Base-by-base conservation (phyloP, 2,329 filamentous ascomycete genomes). In the Ploettnerulaceae sp. region DNA sequence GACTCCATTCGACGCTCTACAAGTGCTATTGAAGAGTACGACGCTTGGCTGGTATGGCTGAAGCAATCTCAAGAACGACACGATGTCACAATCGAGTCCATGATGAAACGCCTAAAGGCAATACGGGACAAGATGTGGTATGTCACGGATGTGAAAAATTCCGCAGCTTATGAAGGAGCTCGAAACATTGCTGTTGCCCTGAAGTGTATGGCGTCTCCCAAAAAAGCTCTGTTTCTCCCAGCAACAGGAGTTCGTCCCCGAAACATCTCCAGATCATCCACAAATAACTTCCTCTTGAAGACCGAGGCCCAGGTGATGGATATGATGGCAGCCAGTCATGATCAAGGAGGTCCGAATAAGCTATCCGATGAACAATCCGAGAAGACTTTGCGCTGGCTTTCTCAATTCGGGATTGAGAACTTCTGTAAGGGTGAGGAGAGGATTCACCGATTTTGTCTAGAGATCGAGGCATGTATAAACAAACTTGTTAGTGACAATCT, bases 111-210 rank as follows among this genome's bases (percentile, higher is more conserved):
- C 4, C 74, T 93, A 28, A 79, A 82, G 47, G 82, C 84, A 17
- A 74, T 96, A 29, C 81, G 93, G 32, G 87, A 95, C 64, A 97
- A 97, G 72, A 95, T 97, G 87, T 98, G 93, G 93, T 98, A 95
- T 64, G 86, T 93, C 50, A 91, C 87, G 1, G 89, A 96, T 64
- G 90, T 97, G 21, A 84, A 88, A 52, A 90, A 91, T 59, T 96
- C 93, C 3, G 86, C 82, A 38, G 81, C 82, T 7, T 97, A 96
- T 60, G 87, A 93, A 50, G 85, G 94, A 57, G 89, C 88, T 29
- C 83, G 84, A 48, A 88, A 91, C 54, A 84, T 97, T 36, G 87
- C 89, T 5, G 77, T 86, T 49, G 93, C 91, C 4, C 71, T 98
- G 39, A 94, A 93, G 66, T 89, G 86, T 6, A 97, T 98, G 93